Evolutionary conservation across 768 basidiomycete species (phyloP).

Genomic region (Pleurotus salmoneostramineus): DNA sequence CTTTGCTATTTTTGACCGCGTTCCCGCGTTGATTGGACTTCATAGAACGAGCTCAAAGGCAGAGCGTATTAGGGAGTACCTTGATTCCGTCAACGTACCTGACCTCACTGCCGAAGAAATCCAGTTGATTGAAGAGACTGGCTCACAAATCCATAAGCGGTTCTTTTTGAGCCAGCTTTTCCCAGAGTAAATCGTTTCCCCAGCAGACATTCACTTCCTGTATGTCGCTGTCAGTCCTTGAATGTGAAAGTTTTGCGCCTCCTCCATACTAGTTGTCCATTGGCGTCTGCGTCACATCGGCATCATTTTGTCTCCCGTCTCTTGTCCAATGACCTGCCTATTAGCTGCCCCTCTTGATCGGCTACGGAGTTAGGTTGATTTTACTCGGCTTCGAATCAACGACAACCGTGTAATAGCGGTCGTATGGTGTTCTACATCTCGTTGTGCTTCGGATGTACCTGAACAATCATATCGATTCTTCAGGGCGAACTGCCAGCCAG

Average conservation of each 20-base stretch:
- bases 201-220: neutral
- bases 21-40: neutral
- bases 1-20: neutral
- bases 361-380: conserved; percentile 3
- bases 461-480: neutral
- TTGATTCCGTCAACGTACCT: conserved; percentile 36
- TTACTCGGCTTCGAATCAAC: conserved; percentile 1
- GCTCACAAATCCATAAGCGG: conserved; percentile 40
- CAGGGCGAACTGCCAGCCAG: conserved; percentile 11
- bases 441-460: conserved; percentile 3
- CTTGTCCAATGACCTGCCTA: neutral
- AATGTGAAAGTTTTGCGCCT: neutral
- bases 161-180: conserved; percentile 36
- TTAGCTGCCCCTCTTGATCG: neutral
- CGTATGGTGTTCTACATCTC: neutral
- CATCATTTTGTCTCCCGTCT: neutral
- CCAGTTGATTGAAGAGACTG: conserved; percentile 55
- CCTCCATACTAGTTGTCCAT: no score
- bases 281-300: no score
- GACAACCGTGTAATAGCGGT: conserved; percentile 5
- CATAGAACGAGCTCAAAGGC: conserved; percentile 45
- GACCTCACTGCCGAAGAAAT: conserved; percentile 57
- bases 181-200: conserved; percentile 18
- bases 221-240: neutral
- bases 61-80: conserved; percentile 40